Evolutionary conservation across 1,284 basidiomycete species (phyloP).

Genomic region (Cryptococcus jaspeensis): DNA sequence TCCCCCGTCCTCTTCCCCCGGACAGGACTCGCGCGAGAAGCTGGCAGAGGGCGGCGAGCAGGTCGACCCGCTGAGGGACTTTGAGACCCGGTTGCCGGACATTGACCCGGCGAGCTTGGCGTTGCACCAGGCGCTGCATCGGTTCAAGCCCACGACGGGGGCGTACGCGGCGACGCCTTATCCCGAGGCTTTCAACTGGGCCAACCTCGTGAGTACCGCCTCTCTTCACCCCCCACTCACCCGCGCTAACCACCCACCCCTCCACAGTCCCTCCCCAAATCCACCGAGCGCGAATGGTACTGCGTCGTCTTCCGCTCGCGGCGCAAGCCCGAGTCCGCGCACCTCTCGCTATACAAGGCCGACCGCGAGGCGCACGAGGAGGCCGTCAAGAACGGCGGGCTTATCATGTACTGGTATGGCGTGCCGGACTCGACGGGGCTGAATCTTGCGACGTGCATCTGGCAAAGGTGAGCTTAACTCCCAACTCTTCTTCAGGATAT

Average conservation of each 20-base stretch:
- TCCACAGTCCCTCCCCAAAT: constrained; percentile 23
- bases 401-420: constrained; percentile 82
- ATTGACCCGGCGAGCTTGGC: constrained; percentile 80
- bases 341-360: constrained; percentile 70
- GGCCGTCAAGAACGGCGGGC: constrained; percentile 76
- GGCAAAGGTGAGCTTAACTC: constrained; percentile 58
- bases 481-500: neutral
- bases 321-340: constrained; percentile 56
- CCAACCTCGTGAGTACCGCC: constrained; percentile 57
- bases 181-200: constrained; percentile 80
- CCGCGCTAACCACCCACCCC: neutral
- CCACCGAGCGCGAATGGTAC: constrained; percentile 70
- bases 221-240: neutral
- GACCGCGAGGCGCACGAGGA: constrained; percentile 86
- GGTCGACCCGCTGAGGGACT: constrained; percentile 40
- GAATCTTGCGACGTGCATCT: constrained; percentile 93
- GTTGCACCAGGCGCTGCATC: constrained; percentile 77
- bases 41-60: neutral
- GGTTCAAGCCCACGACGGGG: constrained; percentile 63
- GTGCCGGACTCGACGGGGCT: constrained; percentile 73
- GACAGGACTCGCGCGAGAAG: neutral
- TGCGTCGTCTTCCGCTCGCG: constrained; percentile 83
- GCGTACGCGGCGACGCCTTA: constrained; percentile 69
- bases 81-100: constrained; percentile 71
- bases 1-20: no score